Percentiles rank a stretch among this genome's conserved stretches.
Conservation (phyloP, 495 filamentous ascomycete species). For the Gamarada debralockiae region DNA sequence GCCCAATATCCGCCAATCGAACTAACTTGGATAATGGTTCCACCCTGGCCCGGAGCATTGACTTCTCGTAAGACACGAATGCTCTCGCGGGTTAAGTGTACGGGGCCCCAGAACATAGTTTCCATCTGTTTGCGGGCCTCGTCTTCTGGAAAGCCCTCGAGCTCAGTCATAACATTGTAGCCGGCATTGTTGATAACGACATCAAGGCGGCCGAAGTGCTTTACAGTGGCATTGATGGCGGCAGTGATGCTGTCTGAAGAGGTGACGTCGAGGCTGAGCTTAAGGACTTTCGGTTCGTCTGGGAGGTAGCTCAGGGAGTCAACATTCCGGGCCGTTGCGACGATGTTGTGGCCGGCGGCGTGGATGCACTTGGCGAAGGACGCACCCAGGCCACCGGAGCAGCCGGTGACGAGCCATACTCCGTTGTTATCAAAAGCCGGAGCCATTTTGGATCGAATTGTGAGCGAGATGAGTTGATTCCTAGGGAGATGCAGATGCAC, state of each 20-base stretch:
- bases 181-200: conserved; percentile 54
- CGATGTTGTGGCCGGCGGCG: not conserved
- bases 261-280: conserved; percentile 1
- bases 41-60: not conserved
- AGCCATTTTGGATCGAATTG: not conserved
- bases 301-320: not conserved
- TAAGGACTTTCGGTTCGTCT: not conserved
- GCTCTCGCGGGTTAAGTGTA: not conserved
- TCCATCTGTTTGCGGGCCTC: not conserved
- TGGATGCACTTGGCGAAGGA: not conserved
- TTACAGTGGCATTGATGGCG: conserved; percentile 21
- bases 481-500: too few relatives aligned
- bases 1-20: not conserved
- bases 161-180: conserved; percentile 17
- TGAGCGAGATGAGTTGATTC: too few relatives aligned
- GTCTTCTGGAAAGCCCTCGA: not conserved
- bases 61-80: conserved; percentile 1
- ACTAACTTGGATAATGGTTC: conserved; percentile 2
- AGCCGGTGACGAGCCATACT: conserved; percentile 1
- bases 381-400: not conserved
- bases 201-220: conserved; percentile 40
- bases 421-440: not conserved
- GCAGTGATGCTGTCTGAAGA: not conserved
- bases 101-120: not conserved
- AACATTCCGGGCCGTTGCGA: conserved; percentile 1